Evolutionary conservation across 2,329 filamentous ascomycete genomes (phyloP).

Genomic region (Colletotrichum sublineola): DNA sequence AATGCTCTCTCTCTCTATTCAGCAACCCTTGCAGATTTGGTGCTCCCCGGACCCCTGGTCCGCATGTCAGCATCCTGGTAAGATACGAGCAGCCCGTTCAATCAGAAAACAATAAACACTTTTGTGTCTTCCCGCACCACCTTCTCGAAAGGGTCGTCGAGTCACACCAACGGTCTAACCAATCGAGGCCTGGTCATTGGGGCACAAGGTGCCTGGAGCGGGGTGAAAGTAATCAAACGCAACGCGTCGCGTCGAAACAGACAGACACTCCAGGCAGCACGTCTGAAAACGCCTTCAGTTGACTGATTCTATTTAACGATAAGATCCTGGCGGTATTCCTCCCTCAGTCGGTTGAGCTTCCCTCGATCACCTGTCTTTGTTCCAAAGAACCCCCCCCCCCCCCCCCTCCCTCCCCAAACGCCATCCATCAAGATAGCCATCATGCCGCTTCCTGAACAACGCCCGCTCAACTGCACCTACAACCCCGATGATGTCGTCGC

Average conservation of each 20-base stretch:
- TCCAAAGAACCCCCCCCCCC: not conserved
- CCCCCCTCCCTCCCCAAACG: not conserved
- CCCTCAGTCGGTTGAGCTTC: not conserved
- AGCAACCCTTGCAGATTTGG: slow-evolving; percentile 8
- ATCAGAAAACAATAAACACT: slow-evolving; percentile 14
- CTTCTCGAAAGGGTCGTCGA: slow-evolving; percentile 21
- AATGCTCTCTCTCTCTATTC: not conserved
- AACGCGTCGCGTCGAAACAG: slow-evolving; percentile 35
- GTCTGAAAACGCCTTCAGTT: not conserved
- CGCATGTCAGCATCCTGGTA: not conserved
- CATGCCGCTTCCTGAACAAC: slow-evolving; percentile 20
- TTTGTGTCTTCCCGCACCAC: slow-evolving; percentile 32
- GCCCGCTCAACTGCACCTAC: slow-evolving; percentile 36
- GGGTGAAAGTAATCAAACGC: slow-evolving; percentile 32
- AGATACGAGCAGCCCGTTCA: not conserved
- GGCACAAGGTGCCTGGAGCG: not conserved
- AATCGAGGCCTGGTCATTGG: slow-evolving; percentile 5
- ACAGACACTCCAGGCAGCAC: slow-evolving; percentile 6
- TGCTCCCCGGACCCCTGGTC: slow-evolving; percentile 8
- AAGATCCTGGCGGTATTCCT: not conserved
- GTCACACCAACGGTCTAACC: slow-evolving; percentile 7
- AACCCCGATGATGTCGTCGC: slow-evolving; percentile 32
- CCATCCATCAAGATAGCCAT: not conserved
- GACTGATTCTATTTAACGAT: not conserved
- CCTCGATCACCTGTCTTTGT: not conserved